A percentile compares a stretch with the other conserved stretches of the same genome.
phyloP scores from a whole-genome alignment of 305 asterid genomes.

The Fraxinus floribunda region DNA sequence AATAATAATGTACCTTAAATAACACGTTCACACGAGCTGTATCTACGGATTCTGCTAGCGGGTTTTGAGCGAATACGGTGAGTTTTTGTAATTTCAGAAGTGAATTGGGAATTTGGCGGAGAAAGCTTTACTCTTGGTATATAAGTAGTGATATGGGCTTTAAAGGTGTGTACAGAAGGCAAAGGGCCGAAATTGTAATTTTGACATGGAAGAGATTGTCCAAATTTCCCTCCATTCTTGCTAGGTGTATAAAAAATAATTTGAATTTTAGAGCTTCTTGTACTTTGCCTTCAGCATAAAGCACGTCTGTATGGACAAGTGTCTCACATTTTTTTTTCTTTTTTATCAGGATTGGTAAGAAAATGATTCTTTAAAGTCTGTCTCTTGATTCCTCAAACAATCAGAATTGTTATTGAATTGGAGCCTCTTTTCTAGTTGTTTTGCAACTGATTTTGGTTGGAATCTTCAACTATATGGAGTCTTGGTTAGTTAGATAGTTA shows the following conservation, averaged over 20 bases:
- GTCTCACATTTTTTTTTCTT: no score
- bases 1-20: not conserved
- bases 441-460: no score
- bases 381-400: no score
- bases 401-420: no score
- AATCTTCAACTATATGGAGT: no score
- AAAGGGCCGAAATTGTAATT: not conserved
- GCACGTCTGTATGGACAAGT: not conserved
- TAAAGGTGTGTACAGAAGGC: not conserved
- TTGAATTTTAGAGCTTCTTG: not conserved
- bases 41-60: not conserved
- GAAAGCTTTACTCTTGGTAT: not conserved
- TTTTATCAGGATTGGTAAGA: no score
- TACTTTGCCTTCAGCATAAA: not conserved
- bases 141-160: not conserved
- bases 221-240: constrained; percentile 5
- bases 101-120: not conserved
- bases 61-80: not conserved
- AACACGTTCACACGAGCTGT: not conserved
- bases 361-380: no score
- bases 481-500: no score
- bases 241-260: not conserved
- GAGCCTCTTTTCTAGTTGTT: no score
- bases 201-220: not conserved
- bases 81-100: not conserved